Base-by-base conservation (phyloP, 1,284 basidiomycete genomes). In the Fomitopsis schrenkii region DNA sequence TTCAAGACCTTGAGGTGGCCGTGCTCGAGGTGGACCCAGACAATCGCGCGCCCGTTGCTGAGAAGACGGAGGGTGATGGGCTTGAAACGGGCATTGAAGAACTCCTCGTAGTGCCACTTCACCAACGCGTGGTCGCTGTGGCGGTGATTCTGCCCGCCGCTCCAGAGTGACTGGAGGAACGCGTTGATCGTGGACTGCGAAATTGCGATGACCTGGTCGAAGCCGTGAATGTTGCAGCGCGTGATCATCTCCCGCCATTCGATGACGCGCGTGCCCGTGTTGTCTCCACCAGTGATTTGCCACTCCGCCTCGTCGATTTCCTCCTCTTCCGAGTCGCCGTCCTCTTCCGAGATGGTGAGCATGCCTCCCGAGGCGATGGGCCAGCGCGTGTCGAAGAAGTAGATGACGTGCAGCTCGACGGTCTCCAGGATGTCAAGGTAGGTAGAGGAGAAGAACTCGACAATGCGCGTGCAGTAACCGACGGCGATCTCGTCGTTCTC, bases 141-240 rank as follows among this genome's bases (percentile, higher is more conserved):
- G 60, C 35, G 45, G 56, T 57, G 22, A 45, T 33, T 22, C 48
- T 35, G 35, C 63, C 59, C 19, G 64, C 54, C 3, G 48, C 41
- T 57, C 65, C 67, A 71, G 22, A 71, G 61, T 5, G 61, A 55
- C 40, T 64, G 58, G 68, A 73, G 73, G 53, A 71, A 66, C 6
- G 61, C 63, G 61, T 73, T 73, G 64, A 75, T 67, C 2, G 72
- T 69, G 3, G 64, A 64, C 57, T 75, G 71, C 1, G 74, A 72
- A 55, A 76, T 63, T 1, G 72, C 72, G 40, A 63, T 65, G 63
- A 75, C 64, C 57, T 72, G 65, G 63, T 76, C 75, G 67, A 71
- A 75, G 58, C 71, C 71, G 56, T 58, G 59, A 64, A 70, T 68
- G 60, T 67, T 63, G 48, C 66, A 66, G 50, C 63, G 64, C 64